These are phyloP conservation scores for Ceratocystis diversiconidia DNA, from an alignment of 2,329 filamentous ascomycete genomes.

Conservation along the genomic window DNA sequence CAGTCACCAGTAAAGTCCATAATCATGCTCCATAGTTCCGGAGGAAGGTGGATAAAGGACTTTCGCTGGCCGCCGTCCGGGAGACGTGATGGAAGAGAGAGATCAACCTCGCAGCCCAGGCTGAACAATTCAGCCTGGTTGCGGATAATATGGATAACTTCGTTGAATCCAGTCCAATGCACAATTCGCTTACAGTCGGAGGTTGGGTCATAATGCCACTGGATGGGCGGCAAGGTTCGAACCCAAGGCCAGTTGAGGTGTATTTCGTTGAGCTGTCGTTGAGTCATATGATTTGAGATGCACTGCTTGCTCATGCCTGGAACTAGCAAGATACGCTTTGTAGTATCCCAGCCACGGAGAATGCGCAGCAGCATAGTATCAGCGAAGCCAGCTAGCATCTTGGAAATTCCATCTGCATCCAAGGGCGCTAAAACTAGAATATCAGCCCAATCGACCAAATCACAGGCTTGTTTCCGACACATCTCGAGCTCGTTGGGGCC, in stretches of 20 bases:
- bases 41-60: constrained; percentile 43
- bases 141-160: constrained; percentile 59
- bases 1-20: constrained; percentile 76
- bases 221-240: constrained; percentile 61
- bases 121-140: constrained; percentile 65
- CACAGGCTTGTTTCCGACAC: constrained; percentile 32
- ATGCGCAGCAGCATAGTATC: constrained; percentile 71
- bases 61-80: constrained; percentile 27
- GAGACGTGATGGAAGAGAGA: constrained; percentile 26
- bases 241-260: constrained; percentile 78
- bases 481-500: constrained; percentile 10
- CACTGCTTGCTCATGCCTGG: constrained; percentile 80
- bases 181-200: constrained; percentile 38
- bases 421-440: constrained; percentile 72
- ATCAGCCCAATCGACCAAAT: constrained; percentile 77
- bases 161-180: constrained; percentile 51
- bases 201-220: constrained; percentile 60
- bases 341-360: constrained; percentile 71
- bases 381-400: constrained; percentile 74
- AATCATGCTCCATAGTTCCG: constrained; percentile 81
- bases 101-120: constrained; percentile 56
- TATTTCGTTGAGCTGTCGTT: constrained; percentile 74
- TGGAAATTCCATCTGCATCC: constrained; percentile 68
- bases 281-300: constrained; percentile 83
- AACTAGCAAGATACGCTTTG: constrained; percentile 71